Evolutionary conservation across 1,284 basidiomycete species (phyloP).

Genomic region (Fomitopsis betulina): DNA sequence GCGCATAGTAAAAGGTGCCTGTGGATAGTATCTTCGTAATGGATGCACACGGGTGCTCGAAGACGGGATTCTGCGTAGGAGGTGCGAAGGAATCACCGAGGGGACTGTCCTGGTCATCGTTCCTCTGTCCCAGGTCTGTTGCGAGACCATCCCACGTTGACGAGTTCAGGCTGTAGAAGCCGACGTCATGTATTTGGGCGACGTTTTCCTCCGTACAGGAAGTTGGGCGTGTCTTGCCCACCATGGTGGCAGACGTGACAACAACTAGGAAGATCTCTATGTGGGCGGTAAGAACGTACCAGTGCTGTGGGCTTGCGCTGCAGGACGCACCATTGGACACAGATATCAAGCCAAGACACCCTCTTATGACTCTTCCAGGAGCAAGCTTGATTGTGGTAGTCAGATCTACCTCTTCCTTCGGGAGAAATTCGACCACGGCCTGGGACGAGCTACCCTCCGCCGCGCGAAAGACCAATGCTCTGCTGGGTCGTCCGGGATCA

Average conservation of each 20-base stretch:
- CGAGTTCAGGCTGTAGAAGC: slow-evolving; percentile 70
- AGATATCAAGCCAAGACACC: slow-evolving; percentile 77
- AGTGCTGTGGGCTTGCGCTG: neutral
- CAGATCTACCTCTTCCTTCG: slow-evolving; percentile 68
- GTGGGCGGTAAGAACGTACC: neutral
- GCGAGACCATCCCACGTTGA: slow-evolving; percentile 67
- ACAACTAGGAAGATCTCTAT: slow-evolving; percentile 79
- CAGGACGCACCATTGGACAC: slow-evolving; percentile 51
- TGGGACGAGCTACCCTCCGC: slow-evolving; percentile 53
- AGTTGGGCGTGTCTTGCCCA: slow-evolving; percentile 74
- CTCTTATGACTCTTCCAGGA: slow-evolving; percentile 60
- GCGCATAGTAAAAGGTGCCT: slow-evolving; percentile 92
- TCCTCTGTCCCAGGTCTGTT: slow-evolving; percentile 44
- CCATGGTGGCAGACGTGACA: slow-evolving; percentile 68
- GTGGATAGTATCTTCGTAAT: slow-evolving; percentile 90
- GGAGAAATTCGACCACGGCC: slow-evolving; percentile 81
- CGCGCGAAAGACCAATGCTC: slow-evolving; percentile 67
- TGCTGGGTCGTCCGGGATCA: slow-evolving; percentile 53
- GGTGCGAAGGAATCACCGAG: slow-evolving; percentile 43
- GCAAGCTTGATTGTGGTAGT: slow-evolving; percentile 57
- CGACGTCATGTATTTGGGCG: slow-evolving; percentile 74
- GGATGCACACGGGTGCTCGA: slow-evolving; percentile 88
- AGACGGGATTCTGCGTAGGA: slow-evolving; percentile 36
- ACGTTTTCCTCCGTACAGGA: slow-evolving; percentile 54
- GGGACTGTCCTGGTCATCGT: slow-evolving; percentile 42